A percentile compares a stretch with the other conserved stretches of the same genome.
phyloP scores from a whole-genome alignment of 2,329 filamentous ascomycete genomes.

The Sporothrix euskadiensis region DNA sequence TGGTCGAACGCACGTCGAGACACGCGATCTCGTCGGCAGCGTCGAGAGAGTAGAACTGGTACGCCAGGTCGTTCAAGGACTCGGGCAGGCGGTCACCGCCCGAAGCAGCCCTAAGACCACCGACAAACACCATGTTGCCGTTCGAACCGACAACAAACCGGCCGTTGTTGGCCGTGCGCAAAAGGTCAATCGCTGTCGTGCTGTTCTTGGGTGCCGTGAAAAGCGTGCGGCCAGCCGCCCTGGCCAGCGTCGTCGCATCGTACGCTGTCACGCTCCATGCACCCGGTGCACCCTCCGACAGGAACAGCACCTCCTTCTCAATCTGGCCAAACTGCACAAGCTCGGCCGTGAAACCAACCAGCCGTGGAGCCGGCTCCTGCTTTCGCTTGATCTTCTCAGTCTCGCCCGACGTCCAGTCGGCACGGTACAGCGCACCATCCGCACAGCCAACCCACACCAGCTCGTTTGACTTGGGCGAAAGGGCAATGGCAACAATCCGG shows the following conservation, averaged over 20 bases:
- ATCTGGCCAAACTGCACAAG: constrained; percentile 41
- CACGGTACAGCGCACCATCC: constrained; percentile 56
- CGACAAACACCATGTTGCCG: constrained; percentile 60
- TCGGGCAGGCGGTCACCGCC: constrained; percentile 37
- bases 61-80: constrained; percentile 48
- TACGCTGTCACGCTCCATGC: constrained; percentile 51
- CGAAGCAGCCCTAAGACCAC: constrained; percentile 45
- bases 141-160: constrained; percentile 59
- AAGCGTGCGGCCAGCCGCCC: constrained; percentile 24
- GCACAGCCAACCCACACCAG: constrained; percentile 62
- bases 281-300: constrained; percentile 46
- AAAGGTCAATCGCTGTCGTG: constrained; percentile 46
- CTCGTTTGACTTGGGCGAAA: constrained; percentile 48
- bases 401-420: constrained; percentile 58
- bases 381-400: constrained; percentile 45
- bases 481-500: constrained; percentile 43
- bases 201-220: constrained; percentile 27
- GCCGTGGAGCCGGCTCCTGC: constrained; percentile 42
- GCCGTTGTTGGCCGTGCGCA: constrained; percentile 54
- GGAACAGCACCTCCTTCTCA: constrained; percentile 49
- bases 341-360: constrained; percentile 50
- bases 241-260: constrained; percentile 31
- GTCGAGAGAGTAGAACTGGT: constrained; percentile 60
- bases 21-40: constrained; percentile 65
- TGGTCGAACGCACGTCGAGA: constrained; percentile 60